Base-by-base conservation (phyloP, 768 basidiomycete genomes). In the Hericium alpestre region DNA sequence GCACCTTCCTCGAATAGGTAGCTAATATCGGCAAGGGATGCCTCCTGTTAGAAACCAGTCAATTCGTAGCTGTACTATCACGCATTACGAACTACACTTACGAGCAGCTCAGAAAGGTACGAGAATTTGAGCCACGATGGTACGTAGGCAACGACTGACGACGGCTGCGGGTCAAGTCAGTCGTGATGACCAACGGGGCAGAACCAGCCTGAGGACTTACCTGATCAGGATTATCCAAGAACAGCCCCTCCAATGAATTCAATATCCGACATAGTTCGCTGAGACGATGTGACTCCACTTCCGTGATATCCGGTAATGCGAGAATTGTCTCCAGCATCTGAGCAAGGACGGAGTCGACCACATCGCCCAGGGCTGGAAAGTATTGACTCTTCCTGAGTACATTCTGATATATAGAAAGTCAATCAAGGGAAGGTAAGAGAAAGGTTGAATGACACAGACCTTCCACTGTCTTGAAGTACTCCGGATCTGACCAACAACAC, bases 41-140 rank as follows among this genome's bases (percentile, higher is more conserved):
- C 93, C 70, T 93, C 91, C 92, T 93, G 62, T 52, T 25, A 25
- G 69, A 10, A 13, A 20, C 46, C 56, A 32, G 41, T 37, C 49
- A 43, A 58, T 37, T 22, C 37, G 37, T 51, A 41, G 32, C 25
- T 58, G 50, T 59, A 4, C 41, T 55, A 38, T 62, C 10, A 22
- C 32, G 39, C 12, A 39, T 32, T 12, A 1, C 54, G 18, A 37
- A n/a, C 53, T 5, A 3, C 25, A 76, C 87, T 49, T 58, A 93
- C 93, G 76, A 97, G 68, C 12, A 97, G 78, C 69, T 96, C 93
- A 1, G 90, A 90, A 4, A 96, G 76, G 69, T 97, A 97, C 18
- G 88, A 92, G 69, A 90, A 95, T 69, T 95, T 95, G 63, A 96
- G 76, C 94, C 94, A 97, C 12, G 82, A 85, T 1, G 90, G 87